phyloP scores from a whole-genome alignment of 306 rosid genomes.

The Gleditsia sinensis region DNA sequence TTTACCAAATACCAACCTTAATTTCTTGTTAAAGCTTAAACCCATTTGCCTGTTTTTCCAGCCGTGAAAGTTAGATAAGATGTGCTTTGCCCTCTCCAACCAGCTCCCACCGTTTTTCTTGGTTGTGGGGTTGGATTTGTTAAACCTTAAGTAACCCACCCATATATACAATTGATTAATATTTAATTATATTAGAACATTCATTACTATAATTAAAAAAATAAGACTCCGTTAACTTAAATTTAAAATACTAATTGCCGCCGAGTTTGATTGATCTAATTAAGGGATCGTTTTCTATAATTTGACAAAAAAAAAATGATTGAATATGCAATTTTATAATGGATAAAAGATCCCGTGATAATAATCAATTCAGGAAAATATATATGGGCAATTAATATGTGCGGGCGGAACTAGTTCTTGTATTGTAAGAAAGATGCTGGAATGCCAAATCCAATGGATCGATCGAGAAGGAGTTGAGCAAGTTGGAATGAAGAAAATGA shows the following conservation, averaged over 20 bases:
- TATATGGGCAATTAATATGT: conserved; percentile 2
- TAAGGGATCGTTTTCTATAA: background rate
- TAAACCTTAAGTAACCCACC: background rate
- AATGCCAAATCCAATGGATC: conserved; percentile 5
- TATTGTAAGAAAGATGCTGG: conserved; percentile 5
- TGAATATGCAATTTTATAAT: background rate
- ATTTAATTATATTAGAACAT: background rate
- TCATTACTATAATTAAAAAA: no score
- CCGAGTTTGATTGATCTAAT: conserved; percentile 2
- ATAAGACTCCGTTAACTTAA: no score
- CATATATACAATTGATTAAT: no score
- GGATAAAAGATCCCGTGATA: background rate
- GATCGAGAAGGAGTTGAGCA: background rate
- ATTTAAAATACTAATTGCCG: conserved; percentile 13
- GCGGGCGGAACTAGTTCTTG: background rate
- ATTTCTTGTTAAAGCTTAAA: background rate
- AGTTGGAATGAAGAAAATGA: conserved; percentile 18
- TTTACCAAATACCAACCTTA: background rate
- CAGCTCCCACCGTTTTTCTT: conserved; percentile 34
- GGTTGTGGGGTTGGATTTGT: conserved; percentile 3
- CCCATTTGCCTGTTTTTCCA: conserved; percentile 29
- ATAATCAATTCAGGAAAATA: background rate
- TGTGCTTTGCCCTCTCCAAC: conserved; percentile 27
- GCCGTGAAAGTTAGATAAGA: conserved; percentile 41
- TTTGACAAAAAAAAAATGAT: conserved; percentile 21